These are phyloP conservation scores for Penicillium diatomitis DNA, from an alignment of 495 filamentous ascomycete species.

Conservation along the genomic window DNA sequence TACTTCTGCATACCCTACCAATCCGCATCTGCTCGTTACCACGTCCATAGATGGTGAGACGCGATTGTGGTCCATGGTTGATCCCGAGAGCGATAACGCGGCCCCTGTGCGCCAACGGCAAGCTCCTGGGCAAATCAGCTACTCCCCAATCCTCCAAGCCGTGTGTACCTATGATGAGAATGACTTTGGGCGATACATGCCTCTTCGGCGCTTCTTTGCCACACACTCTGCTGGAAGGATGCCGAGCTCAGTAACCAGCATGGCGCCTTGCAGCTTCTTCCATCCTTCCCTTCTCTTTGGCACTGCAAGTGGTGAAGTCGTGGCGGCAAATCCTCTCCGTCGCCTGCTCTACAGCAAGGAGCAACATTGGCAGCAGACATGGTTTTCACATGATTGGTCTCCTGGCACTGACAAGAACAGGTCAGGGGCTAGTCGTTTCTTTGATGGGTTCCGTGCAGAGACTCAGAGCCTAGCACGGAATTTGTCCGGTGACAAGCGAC, in stretches of 20 bases:
- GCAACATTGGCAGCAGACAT: conserved; percentile 47
- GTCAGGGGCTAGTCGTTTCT: conserved; percentile 43
- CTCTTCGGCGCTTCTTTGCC: conserved; percentile 48
- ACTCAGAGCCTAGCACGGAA: conserved; percentile 25
- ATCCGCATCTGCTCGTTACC: conserved; percentile 46
- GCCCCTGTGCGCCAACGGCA: conserved; percentile 44
- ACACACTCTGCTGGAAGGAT: conserved; percentile 30
- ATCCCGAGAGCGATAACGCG: conserved; percentile 39
- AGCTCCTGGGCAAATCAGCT: conserved; percentile 39
- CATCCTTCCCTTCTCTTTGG: conserved; percentile 50
- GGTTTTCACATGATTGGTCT: conserved; percentile 57
- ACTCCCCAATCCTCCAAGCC: conserved; percentile 47
- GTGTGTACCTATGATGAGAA: conserved; percentile 50
- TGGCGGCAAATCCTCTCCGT: conserved; percentile 47
- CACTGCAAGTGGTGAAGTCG: conserved; percentile 46
- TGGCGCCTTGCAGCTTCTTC: conserved; percentile 33
- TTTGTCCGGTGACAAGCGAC: conserved; percentile 21
- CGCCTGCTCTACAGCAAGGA: conserved; percentile 44
- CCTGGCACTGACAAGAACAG: conserved; percentile 19
- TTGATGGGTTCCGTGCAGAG: conserved; percentile 49
- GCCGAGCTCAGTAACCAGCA: conserved; percentile 30
- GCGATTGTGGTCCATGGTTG: conserved; percentile 46
- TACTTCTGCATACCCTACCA: conserved; percentile 48
- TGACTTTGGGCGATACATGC: conserved; percentile 42
- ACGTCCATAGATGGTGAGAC: conserved; percentile 51